phyloP scores from a whole-genome alignment of 1,284 basidiomycete genomes.

The Hypsizygus ulmarius region DNA sequence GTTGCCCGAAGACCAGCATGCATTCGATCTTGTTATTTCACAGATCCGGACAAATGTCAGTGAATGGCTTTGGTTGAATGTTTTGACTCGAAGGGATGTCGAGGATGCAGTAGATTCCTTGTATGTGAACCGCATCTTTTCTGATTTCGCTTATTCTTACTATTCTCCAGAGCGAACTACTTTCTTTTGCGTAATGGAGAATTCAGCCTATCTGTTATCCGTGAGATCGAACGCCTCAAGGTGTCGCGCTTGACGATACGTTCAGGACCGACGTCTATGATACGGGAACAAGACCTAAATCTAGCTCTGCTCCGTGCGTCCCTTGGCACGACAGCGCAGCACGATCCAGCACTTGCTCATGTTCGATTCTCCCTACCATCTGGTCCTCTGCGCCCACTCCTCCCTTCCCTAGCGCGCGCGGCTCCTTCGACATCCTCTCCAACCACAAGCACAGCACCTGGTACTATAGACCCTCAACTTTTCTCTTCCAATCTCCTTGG shows the following conservation, averaged over 20 bases:
- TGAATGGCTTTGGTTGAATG: slow-evolving; percentile 91
- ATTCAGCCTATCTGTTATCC: slow-evolving; percentile 76
- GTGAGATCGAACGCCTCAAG: slow-evolving; percentile 80
- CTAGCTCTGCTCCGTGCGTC: slow-evolving; percentile 79
- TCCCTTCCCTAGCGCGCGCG: slow-evolving; percentile 58
- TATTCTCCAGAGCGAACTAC: slow-evolving; percentile 58
- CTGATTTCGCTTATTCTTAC: slow-evolving; percentile 5
- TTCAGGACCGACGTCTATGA: slow-evolving; percentile 65
- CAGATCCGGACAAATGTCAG: slow-evolving; percentile 73
- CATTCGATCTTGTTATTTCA: slow-evolving; percentile 70
- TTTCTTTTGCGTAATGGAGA: slow-evolving; percentile 88
- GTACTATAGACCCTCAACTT: slow-evolving; percentile 39
- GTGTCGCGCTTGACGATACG: slow-evolving; percentile 69
- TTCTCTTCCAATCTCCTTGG: slow-evolving; percentile 80
- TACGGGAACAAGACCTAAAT: slow-evolving; percentile 84
- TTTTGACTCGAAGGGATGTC: slow-evolving; percentile 80
- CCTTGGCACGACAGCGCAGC: slow-evolving; percentile 80
- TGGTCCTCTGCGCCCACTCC: slow-evolving; percentile 74
- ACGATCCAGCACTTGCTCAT: slow-evolving; percentile 68
- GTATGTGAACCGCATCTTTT: slow-evolving; percentile 24
- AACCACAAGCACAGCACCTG: slow-evolving; percentile 22
- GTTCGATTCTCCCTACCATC: slow-evolving; percentile 73
- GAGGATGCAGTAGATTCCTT: slow-evolving; percentile 49
- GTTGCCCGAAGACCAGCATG: slow-evolving; percentile 70
- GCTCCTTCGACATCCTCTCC: slow-evolving; percentile 31